Base-by-base conservation (phyloP, 495 filamentous ascomycete species). In the Penicillium waksmanii region DNA sequence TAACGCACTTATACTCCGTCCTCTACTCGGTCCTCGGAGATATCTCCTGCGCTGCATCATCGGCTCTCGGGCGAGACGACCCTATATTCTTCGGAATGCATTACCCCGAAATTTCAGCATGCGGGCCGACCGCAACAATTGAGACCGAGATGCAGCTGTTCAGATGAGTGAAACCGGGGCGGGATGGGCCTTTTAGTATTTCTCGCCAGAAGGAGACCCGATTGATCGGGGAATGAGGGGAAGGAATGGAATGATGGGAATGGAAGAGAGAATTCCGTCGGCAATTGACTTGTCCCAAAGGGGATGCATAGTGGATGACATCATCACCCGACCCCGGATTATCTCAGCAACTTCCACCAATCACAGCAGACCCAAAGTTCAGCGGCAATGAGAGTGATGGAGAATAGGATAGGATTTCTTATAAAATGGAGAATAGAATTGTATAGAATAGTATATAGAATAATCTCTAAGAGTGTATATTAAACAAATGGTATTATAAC, bases 261-360 rank as follows among this genome's bases (percentile, higher is more conserved):
- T 51, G 27, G 8, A 9, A 19, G 12, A 5, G 27, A 11, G 52
- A 62, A 64, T 66, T 58, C 63, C 61, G 61, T 64, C 66, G 66
- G 66, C 56, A 57, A 64, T 62, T 69, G 66, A 48, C 18, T 13
- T 48, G 19, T n/a, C 46, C 21, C 10, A 49, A 19, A 44, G n/a
- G 34, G 5, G 18, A 17, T 31, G 35, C 17, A n/a, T 23, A 15
- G 7, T 3, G n/a, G 21, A 48, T 68, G 67, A 68, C 38, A 54
- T 70, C 65, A 70, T 61, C 17, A 9, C 4, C 43, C 27, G 53
- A 34, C 55, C 54, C 61, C 66, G 61, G 58, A 62, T 64, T 60
- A 57, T 33, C 19, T 64, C 57, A 57, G 17, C 11, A 47, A 34
- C 5, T 48, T 62, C 58, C 51, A 55, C 68, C 66, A 71, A 68